These are phyloP conservation scores for Reutealis trisperma DNA, from an alignment of 345 rosid species.

Conservation along the genomic window DNA sequence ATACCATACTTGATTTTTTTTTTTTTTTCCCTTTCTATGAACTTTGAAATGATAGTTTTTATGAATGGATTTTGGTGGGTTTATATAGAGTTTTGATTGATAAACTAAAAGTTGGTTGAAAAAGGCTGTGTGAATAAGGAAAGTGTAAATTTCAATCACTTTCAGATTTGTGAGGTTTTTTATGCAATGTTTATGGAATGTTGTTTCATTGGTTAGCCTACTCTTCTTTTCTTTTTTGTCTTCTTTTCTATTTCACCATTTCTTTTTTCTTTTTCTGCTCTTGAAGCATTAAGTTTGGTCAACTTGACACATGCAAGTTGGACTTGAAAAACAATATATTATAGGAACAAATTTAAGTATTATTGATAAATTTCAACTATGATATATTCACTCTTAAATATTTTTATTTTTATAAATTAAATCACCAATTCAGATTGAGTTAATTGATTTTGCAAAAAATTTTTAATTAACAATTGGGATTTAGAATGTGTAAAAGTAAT, in stretches of 20 bases:
- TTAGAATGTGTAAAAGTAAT: no score
- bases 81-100: conserved; percentile 17
- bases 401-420: no score
- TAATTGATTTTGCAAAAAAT: no score
- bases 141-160: background rate
- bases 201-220: conserved; percentile 4
- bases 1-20: background rate
- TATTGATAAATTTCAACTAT: no score
- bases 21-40: background rate
- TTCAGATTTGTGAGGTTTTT: background rate
- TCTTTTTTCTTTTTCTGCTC: background rate
- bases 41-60: background rate
- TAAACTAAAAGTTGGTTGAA: background rate
- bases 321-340: no score
- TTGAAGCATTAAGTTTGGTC: background rate
- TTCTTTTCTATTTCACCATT: background rate
- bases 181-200: background rate
- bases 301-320: no score
- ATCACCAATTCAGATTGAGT: no score
- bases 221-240: background rate
- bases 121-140: background rate
- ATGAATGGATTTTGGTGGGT: conserved; percentile 5
- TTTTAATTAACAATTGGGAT: no score
- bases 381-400: no score
- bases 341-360: no score